Conservation (phyloP, 495 filamentous ascomycete species). For the Aspergillus cristatus region DNA sequence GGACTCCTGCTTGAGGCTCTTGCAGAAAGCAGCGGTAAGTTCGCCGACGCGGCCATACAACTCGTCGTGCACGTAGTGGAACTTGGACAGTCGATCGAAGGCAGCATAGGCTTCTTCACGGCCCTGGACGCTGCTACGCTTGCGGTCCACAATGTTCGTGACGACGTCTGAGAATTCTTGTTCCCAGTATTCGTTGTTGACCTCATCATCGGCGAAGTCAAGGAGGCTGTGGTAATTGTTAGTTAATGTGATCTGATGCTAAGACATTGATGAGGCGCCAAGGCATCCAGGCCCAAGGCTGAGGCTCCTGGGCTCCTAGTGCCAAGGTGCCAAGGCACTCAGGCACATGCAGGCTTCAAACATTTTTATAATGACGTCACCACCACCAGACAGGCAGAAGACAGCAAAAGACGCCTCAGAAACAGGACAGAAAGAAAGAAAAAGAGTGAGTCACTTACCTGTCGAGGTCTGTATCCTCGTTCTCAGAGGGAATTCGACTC, state of each 20-base stretch:
- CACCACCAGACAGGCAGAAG: too few species aligned
- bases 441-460: constrained; percentile 41
- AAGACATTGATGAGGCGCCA: too few species aligned
- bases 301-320: too few species aligned
- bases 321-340: too few species aligned
- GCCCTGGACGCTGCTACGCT: constrained; percentile 70
- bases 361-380: neutral
- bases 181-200: constrained; percentile 51
- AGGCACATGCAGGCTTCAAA: too few species aligned
- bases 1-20: constrained; percentile 60
- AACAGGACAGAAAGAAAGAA: constrained; percentile 12
- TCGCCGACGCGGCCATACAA: constrained; percentile 52
- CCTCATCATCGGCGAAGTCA: constrained; percentile 48
- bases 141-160: constrained; percentile 75
- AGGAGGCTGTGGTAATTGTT: too few species aligned
- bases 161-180: constrained; percentile 63
- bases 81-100: constrained; percentile 64
- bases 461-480: constrained; percentile 64
- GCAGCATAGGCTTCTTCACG: constrained; percentile 62
- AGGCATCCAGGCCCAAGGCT: too few species aligned
- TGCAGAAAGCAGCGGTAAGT: constrained; percentile 61
- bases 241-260: too few species aligned
- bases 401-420: constrained; percentile 9
- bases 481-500: constrained; percentile 60
- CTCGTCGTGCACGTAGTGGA: constrained; percentile 61